These are phyloP conservation scores for Magnaporthiopsis incrustans DNA, from an alignment of 2,329 filamentous ascomycete genomes.

Conservation along the genomic window DNA sequence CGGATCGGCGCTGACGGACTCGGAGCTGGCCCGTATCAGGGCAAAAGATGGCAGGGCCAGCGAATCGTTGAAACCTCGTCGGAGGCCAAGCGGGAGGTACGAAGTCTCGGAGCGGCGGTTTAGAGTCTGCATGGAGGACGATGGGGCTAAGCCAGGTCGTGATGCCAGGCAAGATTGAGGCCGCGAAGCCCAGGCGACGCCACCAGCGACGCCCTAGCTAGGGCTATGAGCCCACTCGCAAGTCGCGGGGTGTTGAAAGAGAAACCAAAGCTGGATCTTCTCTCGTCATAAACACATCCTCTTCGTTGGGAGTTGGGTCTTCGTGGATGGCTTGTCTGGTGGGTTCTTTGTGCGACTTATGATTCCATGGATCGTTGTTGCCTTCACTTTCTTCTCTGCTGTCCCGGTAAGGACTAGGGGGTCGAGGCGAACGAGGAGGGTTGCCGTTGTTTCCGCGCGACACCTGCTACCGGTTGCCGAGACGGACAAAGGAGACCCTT, in stretches of 20 bases:
- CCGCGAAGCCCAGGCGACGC: not conserved
- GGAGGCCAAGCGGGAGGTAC: slow-evolving; percentile 45
- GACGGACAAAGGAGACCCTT: not conserved
- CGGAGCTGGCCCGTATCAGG: slow-evolving; percentile 47
- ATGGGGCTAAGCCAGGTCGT: slow-evolving; percentile 5
- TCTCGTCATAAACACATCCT: not conserved
- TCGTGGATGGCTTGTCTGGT: not conserved
- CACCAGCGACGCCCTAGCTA: not conserved
- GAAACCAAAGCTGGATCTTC: not conserved
- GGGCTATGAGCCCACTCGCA: not conserved
- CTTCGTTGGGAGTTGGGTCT: not conserved
- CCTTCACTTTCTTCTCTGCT: not conserved
- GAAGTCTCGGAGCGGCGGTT: slow-evolving; percentile 35
- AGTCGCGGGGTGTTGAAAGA: not conserved
- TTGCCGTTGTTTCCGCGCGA: too few relatives aligned
- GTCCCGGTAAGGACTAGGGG: not conserved
- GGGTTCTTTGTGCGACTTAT: not conserved
- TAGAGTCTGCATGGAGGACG: slow-evolving; percentile 47
- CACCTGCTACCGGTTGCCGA: too few relatives aligned
- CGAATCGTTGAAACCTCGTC: slow-evolving; percentile 46
- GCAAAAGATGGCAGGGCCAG: slow-evolving; percentile 46
- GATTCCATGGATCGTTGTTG: not conserved
- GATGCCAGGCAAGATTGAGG: not conserved
- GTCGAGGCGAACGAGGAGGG: not conserved
- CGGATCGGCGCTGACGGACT: slow-evolving; percentile 45